phyloP scores from a whole-genome alignment of 169 alveolate genomes.

The Amoebophrya sp. region DNA sequence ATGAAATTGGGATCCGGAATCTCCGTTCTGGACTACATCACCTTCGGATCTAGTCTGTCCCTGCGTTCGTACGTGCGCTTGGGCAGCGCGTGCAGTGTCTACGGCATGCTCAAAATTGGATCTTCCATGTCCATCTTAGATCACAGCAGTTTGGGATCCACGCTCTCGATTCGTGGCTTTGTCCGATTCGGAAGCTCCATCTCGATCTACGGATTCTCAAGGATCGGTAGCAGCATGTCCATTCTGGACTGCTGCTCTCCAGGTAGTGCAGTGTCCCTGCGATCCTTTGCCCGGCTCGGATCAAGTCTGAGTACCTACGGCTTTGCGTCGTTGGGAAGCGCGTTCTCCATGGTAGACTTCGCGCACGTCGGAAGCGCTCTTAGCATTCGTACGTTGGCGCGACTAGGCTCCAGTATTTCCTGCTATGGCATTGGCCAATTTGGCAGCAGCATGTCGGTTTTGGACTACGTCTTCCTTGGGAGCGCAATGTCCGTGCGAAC shows the following conservation, averaged over 20 bases:
- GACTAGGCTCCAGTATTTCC: conserved; percentile 29
- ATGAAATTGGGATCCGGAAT: neutral
- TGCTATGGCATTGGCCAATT: conserved; percentile 26
- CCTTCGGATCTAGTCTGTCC: neutral
- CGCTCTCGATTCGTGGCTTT: conserved; percentile 30
- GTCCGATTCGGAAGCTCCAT: conserved; percentile 5
- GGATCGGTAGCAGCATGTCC: neutral
- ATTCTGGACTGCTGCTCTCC: conserved; percentile 6
- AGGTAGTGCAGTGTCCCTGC: conserved; percentile 42
- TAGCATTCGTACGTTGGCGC: conserved; percentile 36
- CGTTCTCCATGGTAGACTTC: conserved; percentile 35
- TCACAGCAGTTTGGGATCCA: neutral
- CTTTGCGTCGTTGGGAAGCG: conserved; percentile 39
- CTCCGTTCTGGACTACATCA: conserved; percentile 22
- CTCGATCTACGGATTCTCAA: neutral
- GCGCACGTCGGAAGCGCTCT: conserved; percentile 30
- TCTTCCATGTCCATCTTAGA: neutral
- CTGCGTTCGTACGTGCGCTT: neutral
- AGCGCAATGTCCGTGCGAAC: conserved; percentile 1
- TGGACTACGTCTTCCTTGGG: neutral
- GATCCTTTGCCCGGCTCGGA: conserved; percentile 44
- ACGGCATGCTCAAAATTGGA: neutral
- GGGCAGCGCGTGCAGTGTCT: conserved; percentile 13
- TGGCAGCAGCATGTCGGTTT: conserved; percentile 11
- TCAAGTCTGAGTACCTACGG: conserved; percentile 34